Evolutionary conservation across 2,329 filamentous ascomycete genomes (phyloP), one percentile per base, ranked within the genome.

Genomic region (Fusarium sp.): DNA sequence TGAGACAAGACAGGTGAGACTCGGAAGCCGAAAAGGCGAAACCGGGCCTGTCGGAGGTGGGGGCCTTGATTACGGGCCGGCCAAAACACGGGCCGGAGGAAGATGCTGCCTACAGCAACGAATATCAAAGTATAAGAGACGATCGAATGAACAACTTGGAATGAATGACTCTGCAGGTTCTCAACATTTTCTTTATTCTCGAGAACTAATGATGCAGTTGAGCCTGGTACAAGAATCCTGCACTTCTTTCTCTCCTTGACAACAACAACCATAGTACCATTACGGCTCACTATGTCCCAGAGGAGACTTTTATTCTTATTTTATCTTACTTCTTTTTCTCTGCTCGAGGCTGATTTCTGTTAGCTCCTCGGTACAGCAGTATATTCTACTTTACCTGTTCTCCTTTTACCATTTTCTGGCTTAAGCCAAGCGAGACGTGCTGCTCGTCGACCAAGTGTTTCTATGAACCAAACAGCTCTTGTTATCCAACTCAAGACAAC

Each of bases 41-140:
- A 68, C 66, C 54, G 53, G 65, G 59, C 35, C 20, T 50, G 66
- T 68, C 65, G 49, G 66, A 69, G 65, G 66, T 66, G 66, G 65
- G 65, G 60, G 65, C 54, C 46, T 31, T 31, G n/a, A 35, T 26
- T 37, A 55, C 38, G 53, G 38, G 28, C 44, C 54, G 66, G 38
- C 49, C 66, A 54, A 68, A 68, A 69, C 58, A 68, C 47, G 58
- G 65, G 63, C 65, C 63, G 63, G 63, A 55, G 39, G 11, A 38
- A 48, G n/a, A 39, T 9, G 31, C 20, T 10, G 18, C 31, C 31
- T 20, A 57, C 20, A 35, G 46, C 24, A 38, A 46, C 20, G 7
- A 46, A 39, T 7, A 16, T 43, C 21, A 29, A 29, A 26, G 18
- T 54, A 63, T 59, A 63, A 66, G 48, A 56, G 21, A 5, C 10